Base-by-base conservation (phyloP, 2,329 filamentous ascomycete genomes). In the Teratosphaeria nubilosa region DNA sequence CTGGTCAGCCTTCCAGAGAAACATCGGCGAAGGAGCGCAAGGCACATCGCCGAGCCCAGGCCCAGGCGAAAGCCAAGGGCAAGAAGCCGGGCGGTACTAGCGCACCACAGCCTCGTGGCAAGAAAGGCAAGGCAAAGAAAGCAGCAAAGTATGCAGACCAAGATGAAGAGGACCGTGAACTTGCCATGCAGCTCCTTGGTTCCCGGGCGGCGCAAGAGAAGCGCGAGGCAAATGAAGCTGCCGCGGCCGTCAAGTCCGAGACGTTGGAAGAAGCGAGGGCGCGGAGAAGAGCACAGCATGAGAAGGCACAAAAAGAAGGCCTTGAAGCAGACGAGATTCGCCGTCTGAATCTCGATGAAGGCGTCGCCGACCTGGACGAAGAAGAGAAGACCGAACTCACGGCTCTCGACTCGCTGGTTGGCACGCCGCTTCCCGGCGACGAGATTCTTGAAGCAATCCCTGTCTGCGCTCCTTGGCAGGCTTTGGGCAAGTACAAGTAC, bases 131-230 rank as follows among this genome's bases (percentile, higher is more conserved):
- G 71, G 85, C 86, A 51, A 96, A 95, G 77, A 95, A 94, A 72
- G 90, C 90, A 3, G 78, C 83, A 59, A 96, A 96, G 72, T 99
- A 99, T 75, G 92, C 88, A 52, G 79, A 95, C 66, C 94, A 97
- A 78, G 92, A 97, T 66, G 91, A 96, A 57, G 92, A 96, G 73
- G 94, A 99, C 68, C 89, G 91, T 13, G 83, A 82, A 6, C 82
- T 91, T 0, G 90, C 91, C 32, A 87, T 96, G 73, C 81, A 85
- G 25, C 80, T 97, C n/a, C 84, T 96, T n/a, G 94, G 94, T 45
- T 86, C 89, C 1, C 77, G 81, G 59, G 80, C 81, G 0, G 86
- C 86, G 1, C 81, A 82, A 41, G 81, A 88, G 65, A 85, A 85
- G 62, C 83, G 82, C 14, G 83, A 87, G 65, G 86, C 85, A 1